Base-by-base conservation (phyloP, 345 rosid species). In the Corchorus olitorius region DNA sequence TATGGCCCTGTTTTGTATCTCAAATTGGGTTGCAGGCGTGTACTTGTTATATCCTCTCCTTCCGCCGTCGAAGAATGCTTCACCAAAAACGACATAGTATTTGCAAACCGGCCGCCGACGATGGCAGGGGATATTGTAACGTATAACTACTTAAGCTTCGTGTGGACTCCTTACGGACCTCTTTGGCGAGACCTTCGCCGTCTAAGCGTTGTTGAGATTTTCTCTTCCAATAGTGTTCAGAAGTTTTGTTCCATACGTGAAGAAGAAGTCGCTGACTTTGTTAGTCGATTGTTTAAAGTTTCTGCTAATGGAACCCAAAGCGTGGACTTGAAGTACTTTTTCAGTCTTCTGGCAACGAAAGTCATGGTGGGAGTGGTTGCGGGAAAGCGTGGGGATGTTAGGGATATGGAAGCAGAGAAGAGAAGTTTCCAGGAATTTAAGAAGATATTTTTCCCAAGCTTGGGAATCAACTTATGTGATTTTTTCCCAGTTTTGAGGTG, bases 111-210 rank as follows among this genome's bases (percentile, higher is more conserved):
- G 3, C 94, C 94, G 5, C 72, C 62, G 49, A 61, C 85, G 19
- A 17, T 89, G 45, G 74, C 83, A 4, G 84, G 85, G 0, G 87
- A 88, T 16, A 60, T 81, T 75, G 61, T 86, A 1, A 84, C 86
- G 20, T 89, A 91, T 46, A 75, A 83, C 49, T 79, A 81, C 43
- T 68, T 53, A 0, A 4, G 84, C 2, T 15, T 46, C 9, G 86
- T 80, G 12, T 80, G 81, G 77, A 84, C 92, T 14, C 70, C 85
- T 19, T 87, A 87, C 39, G 90, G 94, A 3, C 80, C 79, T 19
- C 74, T 76, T 50, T 88, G 92, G 92, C 81, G 90, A 59, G 81
- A 16, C 78, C 85, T 85, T 4, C 85, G 90, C 63, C 90, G 92
- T 15, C 74, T 88, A 9, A 67, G 85, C 19, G 80, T 81, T 52